Base-by-base conservation (phyloP, 116 monocot species). In the Phalaenopsis hybrid region DNA sequence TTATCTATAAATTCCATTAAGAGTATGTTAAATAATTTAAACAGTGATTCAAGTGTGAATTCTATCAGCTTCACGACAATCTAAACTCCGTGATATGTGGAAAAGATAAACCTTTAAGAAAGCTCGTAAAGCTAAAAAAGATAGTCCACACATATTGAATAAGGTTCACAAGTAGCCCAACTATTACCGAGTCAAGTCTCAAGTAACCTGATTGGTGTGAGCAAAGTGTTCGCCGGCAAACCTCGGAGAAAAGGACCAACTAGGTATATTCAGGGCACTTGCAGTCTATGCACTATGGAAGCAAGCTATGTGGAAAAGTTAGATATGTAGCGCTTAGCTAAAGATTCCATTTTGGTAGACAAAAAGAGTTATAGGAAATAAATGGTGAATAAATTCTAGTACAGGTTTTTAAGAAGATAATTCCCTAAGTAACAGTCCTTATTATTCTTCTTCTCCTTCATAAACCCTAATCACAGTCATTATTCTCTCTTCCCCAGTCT, bases 391-490 rank as follows among this genome's bases (percentile, higher is more conserved):
- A 63, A 63, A 63, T 63, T 21, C 23, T 63, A 7, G 63, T 6
- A 63, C 21, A 23, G 20, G 23, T 21, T 72, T 4, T 16, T 34
- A 72, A 33, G 3, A 72, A 63, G 23, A 23, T 7, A 21, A 23
- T 11, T 23, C 15, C 11, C 72, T 34, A 7, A 17, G 5, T 72
- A 34, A 37, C 37, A 31, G 4, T 31, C 41, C 15, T 72, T 4
- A 25, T 72, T 34, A 34, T 37, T 41, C 72, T 69, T 69, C 69
- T 72, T 37, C 72, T 72, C 37, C 13, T 34, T 37, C 63, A 20
- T 25, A 72, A 37, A 72, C 0, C 72, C 72, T 15, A 72, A 69
- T 72, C 72, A 72, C 34, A 72, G 72, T 72, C 72, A 72, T 34
- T 34, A 31, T 34, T 34, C 70, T 31, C 7, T 34, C 34, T 25